Evolutionary conservation across 371 early-diverging fungal species (phyloP).

Genomic region (Mortierella sp.): DNA sequence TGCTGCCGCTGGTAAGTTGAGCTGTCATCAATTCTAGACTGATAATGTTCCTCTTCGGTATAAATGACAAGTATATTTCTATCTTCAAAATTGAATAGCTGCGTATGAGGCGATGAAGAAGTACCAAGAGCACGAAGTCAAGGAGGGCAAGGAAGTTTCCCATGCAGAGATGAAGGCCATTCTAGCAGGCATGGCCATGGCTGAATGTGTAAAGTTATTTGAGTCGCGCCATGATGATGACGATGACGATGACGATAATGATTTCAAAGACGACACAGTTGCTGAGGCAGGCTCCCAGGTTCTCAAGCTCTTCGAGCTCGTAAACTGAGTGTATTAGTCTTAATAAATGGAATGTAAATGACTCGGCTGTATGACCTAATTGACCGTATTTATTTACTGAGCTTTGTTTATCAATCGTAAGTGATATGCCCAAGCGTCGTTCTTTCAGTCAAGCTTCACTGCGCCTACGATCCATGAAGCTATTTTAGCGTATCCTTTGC

Average conservation of each 20-base stretch:
- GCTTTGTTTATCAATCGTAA: not conserved
- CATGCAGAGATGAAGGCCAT: slow-evolving; percentile 55
- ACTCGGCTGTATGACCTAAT: not conserved
- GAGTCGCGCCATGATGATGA: slow-evolving; percentile 25
- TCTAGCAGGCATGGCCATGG: slow-evolving; percentile 56
- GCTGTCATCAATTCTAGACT: not conserved
- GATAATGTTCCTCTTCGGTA: not conserved
- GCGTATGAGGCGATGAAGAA: slow-evolving; percentile 54
- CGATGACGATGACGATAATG: slow-evolving; percentile 30
- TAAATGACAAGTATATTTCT: not conserved
- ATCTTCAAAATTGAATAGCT: slow-evolving; percentile 15
- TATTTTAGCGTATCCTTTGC: not conserved
- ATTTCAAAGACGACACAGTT: slow-evolving; percentile 42
- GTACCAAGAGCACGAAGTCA: slow-evolving; percentile 29
- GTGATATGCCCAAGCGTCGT: not conserved
- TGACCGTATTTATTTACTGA: not conserved
- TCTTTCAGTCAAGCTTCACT: not conserved
- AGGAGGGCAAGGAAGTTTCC: slow-evolving; percentile 42
- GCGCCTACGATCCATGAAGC: not conserved
- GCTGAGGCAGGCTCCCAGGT: slow-evolving; percentile 52
- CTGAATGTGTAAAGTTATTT: slow-evolving; percentile 48
- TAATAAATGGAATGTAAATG: not conserved
- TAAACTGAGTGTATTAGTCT: not conserved
- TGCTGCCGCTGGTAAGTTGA: slow-evolving; percentile 44
- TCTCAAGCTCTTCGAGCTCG: slow-evolving; percentile 53